Evolutionary conservation across 768 basidiomycete species (phyloP), one percentile per base, ranked within the genome.

Genomic region (Collybiopsis luxurians): DNA sequence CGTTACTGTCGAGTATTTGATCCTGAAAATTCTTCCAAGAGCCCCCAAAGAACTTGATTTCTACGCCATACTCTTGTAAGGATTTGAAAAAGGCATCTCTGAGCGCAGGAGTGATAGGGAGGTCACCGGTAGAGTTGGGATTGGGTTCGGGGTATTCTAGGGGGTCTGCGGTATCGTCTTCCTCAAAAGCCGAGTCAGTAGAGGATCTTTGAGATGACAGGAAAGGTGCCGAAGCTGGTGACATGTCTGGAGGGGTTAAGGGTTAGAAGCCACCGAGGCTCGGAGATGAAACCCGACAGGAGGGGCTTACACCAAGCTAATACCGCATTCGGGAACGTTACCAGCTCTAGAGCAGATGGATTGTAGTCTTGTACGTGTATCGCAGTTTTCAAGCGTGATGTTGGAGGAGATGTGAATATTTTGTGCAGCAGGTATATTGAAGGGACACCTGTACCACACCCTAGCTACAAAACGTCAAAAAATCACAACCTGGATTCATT

Each of bases 321-420:
- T 24, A 95, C 62, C 51, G 93, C 64, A 64, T 95, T 95, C 3
- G 91, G 90, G 17, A 89, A 71, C 0, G 91, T 91, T 19, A 90
- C 85, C 5, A 95, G 81, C 50, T 87, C 82, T 6, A 95, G 72
- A 9, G 93, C 92, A 6, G 87, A 84, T 0, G 76, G 71, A 68
- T 98, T 98, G 73, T 95, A 98, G 68, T 98, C 95, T 77, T 98
- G 95, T 1, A 97, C 73, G 65, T 93, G 88, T 7, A 97, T 63
- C 27, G 80, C 72, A 0, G 84, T 86, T 38, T 76, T 69, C 28
- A 34, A 6, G 31, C 61, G 49, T 7, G 60, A 52, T 12, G 53
- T 59, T 4, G 60, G 60, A 2, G 60, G 63, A 17, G 63, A 69
- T 36, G 71, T 77, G 53, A 92, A 83, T 4, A 95, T 64, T 44